phyloP scores from a whole-genome alignment of 2,329 filamentous ascomycete species.

The Neoarthrinium moseri region DNA sequence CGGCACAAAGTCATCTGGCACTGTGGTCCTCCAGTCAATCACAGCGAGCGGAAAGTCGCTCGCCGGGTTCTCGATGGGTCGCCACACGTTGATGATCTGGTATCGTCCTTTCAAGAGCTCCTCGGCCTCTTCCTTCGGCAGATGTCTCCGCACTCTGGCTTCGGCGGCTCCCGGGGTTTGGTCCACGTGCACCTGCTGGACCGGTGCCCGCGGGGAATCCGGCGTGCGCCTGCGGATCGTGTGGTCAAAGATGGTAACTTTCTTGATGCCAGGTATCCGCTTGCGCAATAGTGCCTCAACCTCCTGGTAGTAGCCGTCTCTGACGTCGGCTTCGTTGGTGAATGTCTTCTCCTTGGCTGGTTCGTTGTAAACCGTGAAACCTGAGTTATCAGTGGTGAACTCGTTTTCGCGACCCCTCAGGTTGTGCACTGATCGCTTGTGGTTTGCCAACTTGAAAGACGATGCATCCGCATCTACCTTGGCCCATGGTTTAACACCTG shows the following conservation, averaged over 20 bases:
- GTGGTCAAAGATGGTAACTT: conserved; percentile 71
- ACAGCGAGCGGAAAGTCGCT: conserved; percentile 64
- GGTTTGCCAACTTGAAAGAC: conserved; percentile 49
- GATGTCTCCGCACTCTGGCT: conserved; percentile 59
- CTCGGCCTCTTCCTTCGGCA: conserved; percentile 53
- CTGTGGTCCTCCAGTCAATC: conserved; percentile 61
- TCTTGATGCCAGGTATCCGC: conserved; percentile 54
- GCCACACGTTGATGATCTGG: conserved; percentile 71
- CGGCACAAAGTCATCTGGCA: conserved; percentile 56
- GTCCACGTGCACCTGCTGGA: conserved; percentile 71
- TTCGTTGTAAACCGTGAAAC: conserved; percentile 54
- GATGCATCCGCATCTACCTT: conserved; percentile 61
- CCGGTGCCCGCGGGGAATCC: conserved; percentile 59
- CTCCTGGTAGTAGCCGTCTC: conserved; percentile 59
- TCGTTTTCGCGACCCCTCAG: conserved; percentile 48
- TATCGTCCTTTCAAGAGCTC: conserved; percentile 56
- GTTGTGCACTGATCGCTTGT: conserved; percentile 49
- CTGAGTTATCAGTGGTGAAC: conserved; percentile 56
- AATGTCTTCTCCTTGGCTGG: conserved; percentile 55
- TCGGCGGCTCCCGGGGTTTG: conserved; percentile 65
- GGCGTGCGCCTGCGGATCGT: conserved; percentile 60
- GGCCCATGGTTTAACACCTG: conserved; percentile 54
- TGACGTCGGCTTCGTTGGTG: conserved; percentile 53
- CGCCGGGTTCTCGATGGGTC: conserved; percentile 62
- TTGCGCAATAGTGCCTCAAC: conserved; percentile 56